Evolutionary conservation across 2,329 filamentous ascomycete genomes (phyloP).

Genomic region (Furcasterigmium sp.): DNA sequence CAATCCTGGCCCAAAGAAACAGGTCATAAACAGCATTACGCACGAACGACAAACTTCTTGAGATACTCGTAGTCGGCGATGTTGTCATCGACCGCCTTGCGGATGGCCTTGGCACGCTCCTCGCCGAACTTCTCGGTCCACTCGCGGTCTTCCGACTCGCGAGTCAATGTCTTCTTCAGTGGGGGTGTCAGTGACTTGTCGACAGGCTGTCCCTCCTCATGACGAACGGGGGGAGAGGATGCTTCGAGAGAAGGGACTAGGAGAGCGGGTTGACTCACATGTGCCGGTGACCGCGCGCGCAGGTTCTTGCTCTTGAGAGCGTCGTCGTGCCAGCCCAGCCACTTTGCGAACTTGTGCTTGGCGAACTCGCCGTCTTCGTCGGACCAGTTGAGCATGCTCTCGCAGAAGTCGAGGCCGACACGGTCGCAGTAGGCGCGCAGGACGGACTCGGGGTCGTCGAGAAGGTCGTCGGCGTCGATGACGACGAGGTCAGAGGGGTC

Average conservation of each 20-base stretch:
- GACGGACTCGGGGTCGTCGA: constrained; percentile 74
- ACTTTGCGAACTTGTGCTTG: constrained; percentile 81
- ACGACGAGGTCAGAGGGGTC: constrained; percentile 74
- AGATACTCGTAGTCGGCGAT: constrained; percentile 74
- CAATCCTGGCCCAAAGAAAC: neutral
- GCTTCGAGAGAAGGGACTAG: neutral
- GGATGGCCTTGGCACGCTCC: constrained; percentile 64
- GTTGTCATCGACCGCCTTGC: constrained; percentile 66
- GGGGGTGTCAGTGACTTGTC: constrained; percentile 6
- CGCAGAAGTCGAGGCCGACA: constrained; percentile 70
- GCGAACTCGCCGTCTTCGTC: constrained; percentile 70
- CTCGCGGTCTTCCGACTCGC: constrained; percentile 62
- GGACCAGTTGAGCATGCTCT: constrained; percentile 81
- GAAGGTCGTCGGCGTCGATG: constrained; percentile 87
- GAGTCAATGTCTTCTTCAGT: constrained; percentile 54
- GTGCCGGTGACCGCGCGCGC: constrained; percentile 60
- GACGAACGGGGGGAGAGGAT: constrained; percentile 6
- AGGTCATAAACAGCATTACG: constrained; percentile 24
- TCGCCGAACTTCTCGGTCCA: constrained; percentile 73
- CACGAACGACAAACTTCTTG: constrained; percentile 68
- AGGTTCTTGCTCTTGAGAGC: constrained; percentile 78
- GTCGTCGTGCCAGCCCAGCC: constrained; percentile 95
- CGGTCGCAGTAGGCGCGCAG: constrained; percentile 77
- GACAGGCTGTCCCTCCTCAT: too few relatives aligned
- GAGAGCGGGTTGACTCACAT: constrained; percentile 37